Evolutionary conservation across 2,329 filamentous ascomycete genomes (phyloP).

Genomic region (Fusarium abutilonis): DNA sequence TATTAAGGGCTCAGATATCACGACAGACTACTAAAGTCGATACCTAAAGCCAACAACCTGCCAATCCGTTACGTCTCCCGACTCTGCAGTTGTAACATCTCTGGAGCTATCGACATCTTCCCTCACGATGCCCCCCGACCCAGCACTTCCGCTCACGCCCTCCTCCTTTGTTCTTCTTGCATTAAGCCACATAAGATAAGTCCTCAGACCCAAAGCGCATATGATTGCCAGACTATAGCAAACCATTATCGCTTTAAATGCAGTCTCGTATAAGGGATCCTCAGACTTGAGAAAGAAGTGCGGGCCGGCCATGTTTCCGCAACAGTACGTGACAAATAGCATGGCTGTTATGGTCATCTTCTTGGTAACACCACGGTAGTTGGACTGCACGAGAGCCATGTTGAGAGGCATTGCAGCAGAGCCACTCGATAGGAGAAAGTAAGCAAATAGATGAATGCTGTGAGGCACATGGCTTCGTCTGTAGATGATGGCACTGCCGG

Average conservation of each 20-base stretch:
- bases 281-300: slow-evolving; percentile 63
- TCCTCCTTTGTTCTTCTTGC: slow-evolving; percentile 54
- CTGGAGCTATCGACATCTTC: slow-evolving; percentile 33
- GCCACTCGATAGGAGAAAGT: slow-evolving; percentile 65
- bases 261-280: slow-evolving; percentile 62
- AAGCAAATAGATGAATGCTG: slow-evolving; percentile 63
- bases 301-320: slow-evolving; percentile 65
- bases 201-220: slow-evolving; percentile 56
- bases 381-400: slow-evolving; percentile 65
- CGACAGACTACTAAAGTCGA: slow-evolving; percentile 51
- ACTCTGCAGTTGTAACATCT: slow-evolving; percentile 53
- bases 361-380: slow-evolving; percentile 67
- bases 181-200: slow-evolving; percentile 60
- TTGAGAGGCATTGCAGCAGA: slow-evolving; percentile 64
- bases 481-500: slow-evolving; percentile 65
- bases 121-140: slow-evolving; percentile 53
- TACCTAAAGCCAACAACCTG: slow-evolving; percentile 68
- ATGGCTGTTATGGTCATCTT: slow-evolving; percentile 68
- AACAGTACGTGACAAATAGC: slow-evolving; percentile 65
- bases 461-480: slow-evolving; percentile 53
- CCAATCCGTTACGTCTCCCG: slow-evolving; percentile 70
- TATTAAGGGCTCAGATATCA: no score
- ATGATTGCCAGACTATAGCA: slow-evolving; percentile 63
- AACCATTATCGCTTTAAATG: slow-evolving; percentile 65
- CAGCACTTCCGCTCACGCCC: slow-evolving; percentile 57